Evolutionary conservation across 164 flowering plant species (phyloP).

Genomic region (Magnolia kwangsiensis): DNA sequence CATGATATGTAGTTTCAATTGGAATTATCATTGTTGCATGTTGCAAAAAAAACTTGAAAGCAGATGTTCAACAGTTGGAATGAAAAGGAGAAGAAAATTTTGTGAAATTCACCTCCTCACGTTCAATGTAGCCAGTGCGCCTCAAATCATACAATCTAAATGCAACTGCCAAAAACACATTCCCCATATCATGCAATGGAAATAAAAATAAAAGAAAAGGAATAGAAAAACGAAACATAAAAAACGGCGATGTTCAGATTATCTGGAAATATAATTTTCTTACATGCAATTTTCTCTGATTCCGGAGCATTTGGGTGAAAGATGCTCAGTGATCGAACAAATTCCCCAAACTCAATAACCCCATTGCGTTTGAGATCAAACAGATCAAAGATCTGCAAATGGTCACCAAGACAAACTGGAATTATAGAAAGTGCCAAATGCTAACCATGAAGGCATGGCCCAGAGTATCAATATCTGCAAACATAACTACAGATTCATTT

Average conservation of each 20-base stretch:
- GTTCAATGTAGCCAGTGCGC: conserved; percentile 77
- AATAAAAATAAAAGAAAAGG: too few relatives aligned
- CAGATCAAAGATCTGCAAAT: conserved; percentile 67
- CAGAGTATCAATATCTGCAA: not conserved
- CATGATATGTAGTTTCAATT: not conserved
- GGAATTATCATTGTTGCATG: not conserved
- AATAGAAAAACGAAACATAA: too few relatives aligned
- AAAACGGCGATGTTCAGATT: not conserved
- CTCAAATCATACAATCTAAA: conserved; percentile 71
- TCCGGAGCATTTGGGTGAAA: conserved; percentile 76
- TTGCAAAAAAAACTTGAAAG: not conserved
- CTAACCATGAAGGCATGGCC: not conserved
- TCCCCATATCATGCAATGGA: not conserved
- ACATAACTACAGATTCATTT: not conserved
- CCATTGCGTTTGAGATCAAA: conserved; percentile 81
- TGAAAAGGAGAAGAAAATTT: not conserved
- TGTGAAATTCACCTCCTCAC: conserved; percentile 52
- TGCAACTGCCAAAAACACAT: conserved; percentile 50
- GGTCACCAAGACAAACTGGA: not conserved
- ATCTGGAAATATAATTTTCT: conserved; percentile 14
- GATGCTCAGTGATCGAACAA: conserved; percentile 70
- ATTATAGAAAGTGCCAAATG: not conserved
- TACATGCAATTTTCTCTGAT: conserved; percentile 61
- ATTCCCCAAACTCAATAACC: conserved; percentile 91
- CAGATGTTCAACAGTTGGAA: not conserved